A percentile compares a stretch with the other conserved stretches of the same genome.
These are phyloP conservation scores for Rubia yunnanensis DNA, from an alignment of 257 asterid species.

Conservation along the genomic window DNA sequence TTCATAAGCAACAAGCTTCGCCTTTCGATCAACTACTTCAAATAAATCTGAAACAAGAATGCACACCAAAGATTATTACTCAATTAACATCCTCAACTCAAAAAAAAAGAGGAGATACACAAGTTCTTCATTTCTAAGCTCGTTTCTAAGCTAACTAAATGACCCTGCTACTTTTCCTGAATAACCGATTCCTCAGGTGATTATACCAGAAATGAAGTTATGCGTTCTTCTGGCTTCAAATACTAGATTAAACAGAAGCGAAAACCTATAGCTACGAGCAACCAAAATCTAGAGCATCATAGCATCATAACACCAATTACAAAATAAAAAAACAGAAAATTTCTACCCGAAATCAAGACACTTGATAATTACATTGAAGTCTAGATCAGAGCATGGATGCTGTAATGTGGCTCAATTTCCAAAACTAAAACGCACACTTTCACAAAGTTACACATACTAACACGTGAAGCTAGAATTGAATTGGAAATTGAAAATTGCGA, in stretches of 20 bases:
- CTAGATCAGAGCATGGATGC: constrained; percentile 1
- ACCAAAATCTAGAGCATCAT: background rate
- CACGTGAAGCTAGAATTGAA: background rate
- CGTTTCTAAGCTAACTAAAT: no score
- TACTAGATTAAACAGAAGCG: background rate
- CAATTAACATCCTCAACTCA: background rate
- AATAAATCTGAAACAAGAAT: constrained; percentile 57
- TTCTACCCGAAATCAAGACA: background rate
- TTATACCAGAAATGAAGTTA: background rate
- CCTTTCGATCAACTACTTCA: constrained; percentile 94
- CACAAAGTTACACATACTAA: background rate
- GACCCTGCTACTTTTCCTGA: no score
- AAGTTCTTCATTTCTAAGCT: background rate
- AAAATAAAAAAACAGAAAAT: background rate
- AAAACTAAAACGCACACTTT: background rate
- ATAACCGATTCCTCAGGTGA: background rate
- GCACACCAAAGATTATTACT: constrained; percentile 8
- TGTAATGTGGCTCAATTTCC: background rate
- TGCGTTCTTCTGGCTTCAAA: background rate
- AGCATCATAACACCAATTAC: background rate
- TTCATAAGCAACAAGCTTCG: constrained; percentile 87
- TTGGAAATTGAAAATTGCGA: background rate
- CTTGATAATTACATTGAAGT: background rate
- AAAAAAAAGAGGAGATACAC: background rate
- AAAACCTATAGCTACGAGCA: background rate